Evolutionary conservation across 1,284 basidiomycete genomes (phyloP).

Genomic region (Moesziomyces sp.): DNA sequence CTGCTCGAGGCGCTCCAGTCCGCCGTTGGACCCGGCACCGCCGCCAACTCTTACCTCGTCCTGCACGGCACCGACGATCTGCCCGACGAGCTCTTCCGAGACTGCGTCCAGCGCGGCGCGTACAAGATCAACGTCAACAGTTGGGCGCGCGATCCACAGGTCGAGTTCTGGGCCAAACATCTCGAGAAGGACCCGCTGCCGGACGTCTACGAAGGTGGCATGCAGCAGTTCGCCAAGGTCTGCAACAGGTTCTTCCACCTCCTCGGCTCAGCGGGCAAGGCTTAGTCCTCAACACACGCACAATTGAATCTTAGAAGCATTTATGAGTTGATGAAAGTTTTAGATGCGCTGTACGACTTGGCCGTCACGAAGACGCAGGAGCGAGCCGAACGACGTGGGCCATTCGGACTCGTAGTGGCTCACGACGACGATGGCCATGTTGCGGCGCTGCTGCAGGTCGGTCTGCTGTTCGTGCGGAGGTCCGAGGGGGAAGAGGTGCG

Average conservation of each 20-base stretch:
- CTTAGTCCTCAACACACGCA: not conserved
- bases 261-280: constrained; percentile 33
- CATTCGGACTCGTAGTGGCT: constrained; percentile 66
- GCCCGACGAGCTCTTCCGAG: constrained; percentile 29
- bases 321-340: not conserved
- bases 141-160: constrained; percentile 50
- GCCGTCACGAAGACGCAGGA: constrained; percentile 55
- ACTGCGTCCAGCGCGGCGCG: constrained; percentile 32
- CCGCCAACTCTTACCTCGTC: constrained; percentile 25
- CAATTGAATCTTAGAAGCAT: no score
- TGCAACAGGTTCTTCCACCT: constrained; percentile 40
- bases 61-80: constrained; percentile 54
- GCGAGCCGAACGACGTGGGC: constrained; percentile 49
- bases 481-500: constrained; percentile 19
- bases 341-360: constrained; percentile 44
- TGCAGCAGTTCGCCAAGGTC: constrained; percentile 16
- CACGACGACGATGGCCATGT: constrained; percentile 56
- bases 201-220: constrained; percentile 48
- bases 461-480: constrained; percentile 4
- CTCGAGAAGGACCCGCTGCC: constrained; percentile 21
- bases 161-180: constrained; percentile 32
- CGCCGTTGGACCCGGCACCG: constrained; percentile 26
- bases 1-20: constrained; percentile 33
- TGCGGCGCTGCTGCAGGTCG: constrained; percentile 26
- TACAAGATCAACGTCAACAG: constrained; percentile 51